phyloP scores from a whole-genome alignment of 2,329 filamentous ascomycete genomes.

The Verticillium klebahnii region DNA sequence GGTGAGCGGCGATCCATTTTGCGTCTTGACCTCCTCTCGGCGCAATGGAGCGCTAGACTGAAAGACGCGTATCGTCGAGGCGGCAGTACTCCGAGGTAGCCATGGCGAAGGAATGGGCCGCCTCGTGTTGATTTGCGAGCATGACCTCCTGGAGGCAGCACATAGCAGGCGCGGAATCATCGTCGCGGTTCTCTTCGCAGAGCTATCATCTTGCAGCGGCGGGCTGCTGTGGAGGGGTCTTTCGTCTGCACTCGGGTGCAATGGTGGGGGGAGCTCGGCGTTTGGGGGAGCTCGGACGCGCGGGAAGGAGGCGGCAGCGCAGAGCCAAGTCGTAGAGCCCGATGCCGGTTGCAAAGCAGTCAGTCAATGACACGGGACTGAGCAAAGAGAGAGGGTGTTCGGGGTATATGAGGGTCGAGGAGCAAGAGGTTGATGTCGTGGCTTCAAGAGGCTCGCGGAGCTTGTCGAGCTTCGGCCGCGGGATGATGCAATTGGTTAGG shows the following conservation, averaged over 20 bases:
- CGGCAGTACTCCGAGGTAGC: conserved; percentile 9
- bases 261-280: not conserved
- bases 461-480: conserved; percentile 3
- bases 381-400: not conserved
- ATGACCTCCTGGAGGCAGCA: not conserved
- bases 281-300: not conserved
- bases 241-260: not conserved
- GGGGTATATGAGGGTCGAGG: not conserved
- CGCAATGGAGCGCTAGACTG: conserved; percentile 9
- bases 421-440: not conserved
- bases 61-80: conserved; percentile 11
- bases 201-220: conserved; percentile 2
- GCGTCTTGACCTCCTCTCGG: conserved; percentile 3
- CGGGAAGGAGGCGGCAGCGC: not conserved
- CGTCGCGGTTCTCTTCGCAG: not conserved
- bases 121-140: not conserved
- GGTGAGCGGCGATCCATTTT: not conserved
- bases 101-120: conserved; percentile 2
- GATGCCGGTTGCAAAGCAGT: not conserved
- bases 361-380: not conserved
- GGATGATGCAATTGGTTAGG: conserved; percentile 4
- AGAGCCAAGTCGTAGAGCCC: not conserved
- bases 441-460: not conserved
- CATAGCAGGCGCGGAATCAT: conserved; percentile 1
- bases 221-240: not conserved